Conservation (phyloP, 352 stramenopile species). For the Phytophthora sojae region DNA sequence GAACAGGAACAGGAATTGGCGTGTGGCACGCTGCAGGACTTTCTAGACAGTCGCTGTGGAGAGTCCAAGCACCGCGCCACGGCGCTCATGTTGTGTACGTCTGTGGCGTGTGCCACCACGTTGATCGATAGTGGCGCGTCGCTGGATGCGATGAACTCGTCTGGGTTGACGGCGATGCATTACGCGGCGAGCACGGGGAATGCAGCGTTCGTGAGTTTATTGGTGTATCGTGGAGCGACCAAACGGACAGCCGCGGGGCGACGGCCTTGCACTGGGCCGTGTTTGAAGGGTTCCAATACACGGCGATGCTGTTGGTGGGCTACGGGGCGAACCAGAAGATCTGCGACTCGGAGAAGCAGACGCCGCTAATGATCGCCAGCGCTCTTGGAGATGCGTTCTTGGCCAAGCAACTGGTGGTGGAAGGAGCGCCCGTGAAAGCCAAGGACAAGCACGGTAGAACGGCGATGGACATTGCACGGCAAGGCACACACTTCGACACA, state of each 20-base stretch:
- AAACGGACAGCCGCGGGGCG: constrained; percentile 69
- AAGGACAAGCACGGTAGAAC: constrained; percentile 78
- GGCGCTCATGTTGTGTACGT: constrained; percentile 80
- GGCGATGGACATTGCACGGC: constrained; percentile 76
- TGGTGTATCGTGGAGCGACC: constrained; percentile 67
- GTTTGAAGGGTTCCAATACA: constrained; percentile 89
- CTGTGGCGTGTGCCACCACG: constrained; percentile 62
- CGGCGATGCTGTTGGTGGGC: constrained; percentile 79
- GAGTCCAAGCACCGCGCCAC: constrained; percentile 78
- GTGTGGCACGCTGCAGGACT: constrained; percentile 43
- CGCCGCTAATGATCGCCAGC: constrained; percentile 82
- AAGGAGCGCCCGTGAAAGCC: constrained; percentile 69
- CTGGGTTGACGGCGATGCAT: constrained; percentile 82
- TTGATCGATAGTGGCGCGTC: constrained; percentile 65
- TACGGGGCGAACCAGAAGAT: constrained; percentile 88
- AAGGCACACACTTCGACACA: constrained; percentile 76
- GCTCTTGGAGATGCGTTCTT: constrained; percentile 83
- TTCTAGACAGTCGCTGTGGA: constrained; percentile 64
- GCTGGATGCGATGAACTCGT: constrained; percentile 68
- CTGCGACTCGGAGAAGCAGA: constrained; percentile 79
- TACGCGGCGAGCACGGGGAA: constrained; percentile 85
- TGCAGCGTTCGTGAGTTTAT: constrained; percentile 71
- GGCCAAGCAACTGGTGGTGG: constrained; percentile 84
- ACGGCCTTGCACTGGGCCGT: constrained; percentile 85
- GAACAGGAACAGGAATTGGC: constrained; percentile 23